Evolutionary conservation across 164 flowering plant species (phyloP), one percentile per base, ranked within the genome.

Genomic region (Magnolia officinalis): DNA sequence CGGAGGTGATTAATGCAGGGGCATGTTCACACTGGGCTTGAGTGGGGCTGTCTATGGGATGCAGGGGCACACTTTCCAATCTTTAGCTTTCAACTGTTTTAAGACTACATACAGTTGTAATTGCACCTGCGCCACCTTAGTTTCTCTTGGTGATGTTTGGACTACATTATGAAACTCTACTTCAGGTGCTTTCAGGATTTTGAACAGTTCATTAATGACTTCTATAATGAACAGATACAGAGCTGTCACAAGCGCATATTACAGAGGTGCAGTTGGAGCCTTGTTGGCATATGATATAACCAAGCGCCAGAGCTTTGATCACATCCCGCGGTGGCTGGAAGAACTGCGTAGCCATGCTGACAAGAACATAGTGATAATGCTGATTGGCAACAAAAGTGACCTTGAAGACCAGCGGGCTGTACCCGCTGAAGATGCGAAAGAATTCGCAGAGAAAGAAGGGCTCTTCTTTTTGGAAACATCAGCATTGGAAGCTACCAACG

Each of bases 281-380:
- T 86, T 93, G 89, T 75, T 93, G 80, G 94, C 89, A 23, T 93
- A 91, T 61, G 98, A 91, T 84, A 90, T 93, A 37, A 90, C 92
- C 67, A 89, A 86, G 78, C 90, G 91, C 78, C 93, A 87, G 75
- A 90, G 78, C 74, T 93, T 93, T 80, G 98, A 93, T 63, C 94
- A 93, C 88, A 89, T 93, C 70, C 93, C 96, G 1, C 84, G 96
- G n/a, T 93, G 97, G 97, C 83, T 93, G 59, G 96, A 93, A 76
- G 97, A 93, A 87, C 77, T 90, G 63, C 91, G 97, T 10, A 75
- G 87, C 81, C 97, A 90, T 66, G 97, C 97, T 2, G 95, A 93
- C 84, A 93, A 93, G 87, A 91, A 90, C 80, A 93, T 91, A 45
- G 97, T 93, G 52, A 93, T 93, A 74, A 93, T 90, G 67, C 85